Conservation (phyloP, 257 asterid species). For the Datura wrightii region DNA sequence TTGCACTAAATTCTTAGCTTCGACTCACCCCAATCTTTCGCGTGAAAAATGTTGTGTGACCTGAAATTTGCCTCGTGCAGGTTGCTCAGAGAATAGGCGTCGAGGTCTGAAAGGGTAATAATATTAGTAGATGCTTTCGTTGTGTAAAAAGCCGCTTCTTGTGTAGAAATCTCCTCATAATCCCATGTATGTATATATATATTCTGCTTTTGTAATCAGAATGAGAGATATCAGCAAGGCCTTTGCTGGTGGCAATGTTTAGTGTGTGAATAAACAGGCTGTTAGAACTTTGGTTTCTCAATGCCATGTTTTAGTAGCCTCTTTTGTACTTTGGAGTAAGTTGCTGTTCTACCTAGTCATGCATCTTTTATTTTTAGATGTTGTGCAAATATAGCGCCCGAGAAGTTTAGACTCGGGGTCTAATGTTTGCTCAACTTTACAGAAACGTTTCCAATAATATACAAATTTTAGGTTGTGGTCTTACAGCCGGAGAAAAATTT, state of each 20-base stretch:
- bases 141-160: neutral
- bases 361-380: neutral
- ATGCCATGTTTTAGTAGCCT: neutral
- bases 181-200: constrained; percentile 42
- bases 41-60: neutral
- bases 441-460: no score
- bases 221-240: constrained; percentile 22
- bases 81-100: constrained; percentile 93
- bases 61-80: constrained; percentile 46
- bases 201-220: constrained; percentile 28
- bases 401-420: no score
- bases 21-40: neutral
- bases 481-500: no score
- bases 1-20: neutral
- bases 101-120: constrained; percentile 52
- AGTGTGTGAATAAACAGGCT: constrained; percentile 30
- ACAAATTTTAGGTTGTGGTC: no score
- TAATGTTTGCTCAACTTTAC: no score
- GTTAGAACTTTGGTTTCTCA: neutral
- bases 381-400: neutral
- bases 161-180: neutral
- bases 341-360: neutral
- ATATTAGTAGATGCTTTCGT: neutral
- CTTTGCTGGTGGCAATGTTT: constrained; percentile 6
- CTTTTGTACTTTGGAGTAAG: neutral